A percentile compares a stretch with the other conserved stretches of the same genome.
These are phyloP conservation scores for Exserohilum turcica DNA, from an alignment of 2,329 filamentous ascomycete species.

Conservation along the genomic window DNA sequence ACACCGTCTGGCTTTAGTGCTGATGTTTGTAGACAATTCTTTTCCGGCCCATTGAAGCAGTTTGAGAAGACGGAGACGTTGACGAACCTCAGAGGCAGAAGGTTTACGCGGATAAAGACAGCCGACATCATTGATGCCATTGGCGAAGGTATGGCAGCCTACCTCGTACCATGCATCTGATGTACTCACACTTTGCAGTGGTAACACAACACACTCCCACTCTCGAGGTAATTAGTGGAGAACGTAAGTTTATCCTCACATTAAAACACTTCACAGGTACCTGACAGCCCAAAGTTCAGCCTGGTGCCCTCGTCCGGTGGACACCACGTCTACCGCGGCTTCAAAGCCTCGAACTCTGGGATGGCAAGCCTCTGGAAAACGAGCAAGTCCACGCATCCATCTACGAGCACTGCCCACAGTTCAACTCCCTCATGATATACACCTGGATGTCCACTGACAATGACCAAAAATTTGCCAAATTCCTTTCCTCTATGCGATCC, in stretches of 20 bases:
- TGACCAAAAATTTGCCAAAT: constrained; percentile 63
- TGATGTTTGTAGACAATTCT: constrained; percentile 54
- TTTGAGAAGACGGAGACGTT: constrained; percentile 46
- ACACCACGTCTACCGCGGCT: constrained; percentile 63
- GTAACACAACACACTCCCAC: constrained; percentile 56
- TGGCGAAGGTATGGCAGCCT: constrained; percentile 50
- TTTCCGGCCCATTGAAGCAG: constrained; percentile 53
- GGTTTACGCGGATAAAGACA: constrained; percentile 46
- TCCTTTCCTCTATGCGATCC: constrained; percentile 61
- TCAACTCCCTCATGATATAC: constrained; percentile 65
- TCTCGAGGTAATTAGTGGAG: constrained; percentile 64
- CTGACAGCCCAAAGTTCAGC: constrained; percentile 50
- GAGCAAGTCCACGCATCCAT: constrained; percentile 61
- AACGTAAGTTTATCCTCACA: constrained; percentile 46
- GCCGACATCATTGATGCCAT: constrained; percentile 54
- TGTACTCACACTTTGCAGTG: constrained; percentile 37
- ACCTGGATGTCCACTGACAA: constrained; percentile 56
- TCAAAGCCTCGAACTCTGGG: constrained; percentile 63
- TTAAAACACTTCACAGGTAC: not conserved
- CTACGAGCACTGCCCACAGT: constrained; percentile 62
- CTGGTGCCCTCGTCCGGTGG: constrained; percentile 62
- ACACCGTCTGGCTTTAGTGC: not conserved
- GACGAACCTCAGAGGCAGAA: constrained; percentile 33
- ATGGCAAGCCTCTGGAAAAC: constrained; percentile 64
- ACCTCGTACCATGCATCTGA: not conserved